Conservation (phyloP, 164 flowering plant genomes). For the Stephania cephalantha region DNA sequence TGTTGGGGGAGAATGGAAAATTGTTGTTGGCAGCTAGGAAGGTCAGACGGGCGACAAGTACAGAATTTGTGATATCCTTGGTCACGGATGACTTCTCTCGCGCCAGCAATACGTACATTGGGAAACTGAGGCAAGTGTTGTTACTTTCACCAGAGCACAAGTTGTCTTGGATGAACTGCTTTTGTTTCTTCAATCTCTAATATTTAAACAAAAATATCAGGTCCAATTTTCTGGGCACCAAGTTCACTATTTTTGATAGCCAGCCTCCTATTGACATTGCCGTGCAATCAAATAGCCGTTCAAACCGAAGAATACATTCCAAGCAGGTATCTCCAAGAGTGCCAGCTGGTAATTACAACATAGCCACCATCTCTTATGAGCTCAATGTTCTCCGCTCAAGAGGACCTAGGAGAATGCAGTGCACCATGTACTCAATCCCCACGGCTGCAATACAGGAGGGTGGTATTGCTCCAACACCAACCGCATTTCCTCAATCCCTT, state of each 20-base stretch:
- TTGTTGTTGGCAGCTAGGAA: constrained; percentile 68
- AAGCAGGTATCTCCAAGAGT: constrained; percentile 47
- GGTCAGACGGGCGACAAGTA: constrained; percentile 53
- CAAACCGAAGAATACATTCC: constrained; percentile 27
- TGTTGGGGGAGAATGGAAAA: constrained; percentile 40
- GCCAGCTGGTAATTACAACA: constrained; percentile 37
- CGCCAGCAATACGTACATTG: constrained; percentile 48
- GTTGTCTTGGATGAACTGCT: background rate
- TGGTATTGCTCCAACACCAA: constrained; percentile 75
- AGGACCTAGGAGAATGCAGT: constrained; percentile 86
- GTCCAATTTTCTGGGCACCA: constrained; percentile 88
- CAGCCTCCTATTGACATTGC: constrained; percentile 28
- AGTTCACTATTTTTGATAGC: constrained; percentile 41
- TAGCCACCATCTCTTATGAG: constrained; percentile 64
- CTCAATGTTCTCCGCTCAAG: constrained; percentile 71
- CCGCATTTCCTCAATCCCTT: constrained; percentile 26
- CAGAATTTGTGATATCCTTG: constrained; percentile 64
- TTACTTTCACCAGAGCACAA: background rate
- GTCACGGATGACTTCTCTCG: constrained; percentile 58
- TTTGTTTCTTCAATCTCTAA: background rate
- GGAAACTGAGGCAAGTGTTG: constrained; percentile 56
- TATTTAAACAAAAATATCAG: constrained; percentile 30
- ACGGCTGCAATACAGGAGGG: constrained; percentile 60
- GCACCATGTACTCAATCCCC: constrained; percentile 69
- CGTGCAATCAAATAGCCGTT: constrained; percentile 25